Evolutionary conservation across 345 rosid genomes (phyloP).

Genomic region (Populus davidiana): DNA sequence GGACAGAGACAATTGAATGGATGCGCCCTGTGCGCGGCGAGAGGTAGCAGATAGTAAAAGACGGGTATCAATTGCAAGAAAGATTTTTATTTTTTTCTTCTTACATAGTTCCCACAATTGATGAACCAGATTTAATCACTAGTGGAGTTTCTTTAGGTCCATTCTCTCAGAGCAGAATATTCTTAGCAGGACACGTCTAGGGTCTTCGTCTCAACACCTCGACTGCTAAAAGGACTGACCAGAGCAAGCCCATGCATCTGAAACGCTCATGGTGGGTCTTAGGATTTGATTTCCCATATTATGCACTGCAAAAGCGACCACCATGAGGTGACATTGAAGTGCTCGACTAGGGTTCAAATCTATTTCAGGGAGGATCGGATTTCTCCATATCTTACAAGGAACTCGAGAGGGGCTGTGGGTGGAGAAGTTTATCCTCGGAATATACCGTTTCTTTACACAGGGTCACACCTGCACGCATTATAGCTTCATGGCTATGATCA

Average conservation of each 20-base stretch:
- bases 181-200: constrained; percentile 5
- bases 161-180: constrained; percentile 17
- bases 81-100: background rate
- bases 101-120: constrained; percentile 24
- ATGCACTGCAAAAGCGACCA: background rate
- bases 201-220: constrained; percentile 30
- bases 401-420: background rate
- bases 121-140: constrained; percentile 29
- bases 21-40: constrained; percentile 11
- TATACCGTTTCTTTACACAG: constrained; percentile 9
- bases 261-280: too few relatives aligned
- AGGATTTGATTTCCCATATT: too few relatives aligned
- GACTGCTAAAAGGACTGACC: background rate
- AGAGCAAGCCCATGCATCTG: too few relatives aligned
- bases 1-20: background rate
- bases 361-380: background rate
- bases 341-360: background rate
- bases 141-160: background rate
- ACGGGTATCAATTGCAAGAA: background rate
- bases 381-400: too few relatives aligned
- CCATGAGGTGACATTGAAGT: constrained; percentile 1
- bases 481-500: constrained; percentile 10
- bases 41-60: background rate
- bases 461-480: too few relatives aligned
- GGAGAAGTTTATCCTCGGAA: constrained; percentile 22